Evolutionary conservation across 495 filamentous ascomycete genomes (phyloP), one percentile per base, ranked within the genome.

Genomic region (Beverwykella pulmonaria): DNA sequence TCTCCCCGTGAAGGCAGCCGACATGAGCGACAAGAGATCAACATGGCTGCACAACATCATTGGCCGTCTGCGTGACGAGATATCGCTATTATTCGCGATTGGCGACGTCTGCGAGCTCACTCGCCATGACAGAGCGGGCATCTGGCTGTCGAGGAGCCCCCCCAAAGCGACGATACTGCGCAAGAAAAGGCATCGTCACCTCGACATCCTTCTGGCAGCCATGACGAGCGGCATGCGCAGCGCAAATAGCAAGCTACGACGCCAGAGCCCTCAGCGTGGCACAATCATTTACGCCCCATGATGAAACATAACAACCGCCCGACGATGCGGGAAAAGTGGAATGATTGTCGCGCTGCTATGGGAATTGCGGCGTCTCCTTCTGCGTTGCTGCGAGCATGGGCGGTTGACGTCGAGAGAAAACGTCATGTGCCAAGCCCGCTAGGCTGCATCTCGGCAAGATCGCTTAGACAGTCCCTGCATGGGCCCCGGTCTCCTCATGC

Each of bases 1-100:
- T 29, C 22, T 23, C 48, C 48, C 26, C 20, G 26, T 52, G 48
- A 52, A 52, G 48, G 8, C 48, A 52, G n/a, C 48, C 26, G 48
- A 23, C 48, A 54, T 15, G 17, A 7, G 49, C 2, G 49, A 53
- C 32, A 12, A n/a, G 39, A 2, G 27, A 54, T 34, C 26, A 30
- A 34, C 52, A 1, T 2, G 25, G 12, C 17, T 22, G 17, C 14
- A 5, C 3, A 8, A 25, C 52, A 30, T 54, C 52, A 54, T 32
- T 54, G 52, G 52, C 25, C 52, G 5, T 4, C 30, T 34, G 30
- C 12, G 30, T 12, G 30, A 34, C n/a, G 30, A 44, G 39, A 9
- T 14, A n/a, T 12, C 32, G 32, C 5, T 12, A 12, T 34, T 44
- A n/a, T 44, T 44, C 15, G 8, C 9, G 9, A 34, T 12, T 34